Evolutionary conservation across 1,139 yeast genomes (phyloP), one percentile per base, ranked within the genome.

Genomic region (Lodderomyces oxycetoniae): DNA sequence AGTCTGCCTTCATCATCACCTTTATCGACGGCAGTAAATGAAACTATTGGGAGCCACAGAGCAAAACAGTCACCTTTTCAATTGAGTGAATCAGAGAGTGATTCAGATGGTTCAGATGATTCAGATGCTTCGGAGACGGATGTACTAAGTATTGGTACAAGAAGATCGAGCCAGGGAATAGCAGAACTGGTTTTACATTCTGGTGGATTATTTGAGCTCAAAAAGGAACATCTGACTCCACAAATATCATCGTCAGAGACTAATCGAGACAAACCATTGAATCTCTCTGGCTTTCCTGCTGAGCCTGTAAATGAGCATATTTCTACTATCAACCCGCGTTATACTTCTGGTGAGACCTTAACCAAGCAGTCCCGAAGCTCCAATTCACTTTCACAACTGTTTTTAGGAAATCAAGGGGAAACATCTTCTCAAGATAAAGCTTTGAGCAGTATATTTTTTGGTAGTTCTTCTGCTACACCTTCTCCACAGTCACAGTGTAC

Each of bases 331-430:
- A 63, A 63, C 36, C 67, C 68, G 3, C 49, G 58, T 30, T 58
- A 60, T 41, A 61, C 68, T 5, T 50, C 63, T 3, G 49, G 63
- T 3, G n/a, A n/a, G n/a, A 52, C 63, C n/a, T 47, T 67, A 17
- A 49, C 63, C 2, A 66, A 63, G 42, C 74, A 67, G 46, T 63
- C 71, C 1, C 58, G 58, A 17, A 64, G 71, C 10, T 65, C 73
- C 4, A 61, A 55, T 38, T 59, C 71, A 2, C 55, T 65, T 33
- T 50, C 64, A 1, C 53, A 49, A 15, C 66, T 49, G 50, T 64
- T 65, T 38, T 60, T 63, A 36, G 64, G 36, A 12, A 30, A 32
- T 19, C 27, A 20, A 12, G 35, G 30, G 9, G 26, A 26, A 13
- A 28, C 32, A 4, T 17, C 24, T 12, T 13, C 16, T 5, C 24